These are phyloP conservation scores for Microbotryum intermedium DNA, from an alignment of 1,284 basidiomycete species.

Conservation along the genomic window DNA sequence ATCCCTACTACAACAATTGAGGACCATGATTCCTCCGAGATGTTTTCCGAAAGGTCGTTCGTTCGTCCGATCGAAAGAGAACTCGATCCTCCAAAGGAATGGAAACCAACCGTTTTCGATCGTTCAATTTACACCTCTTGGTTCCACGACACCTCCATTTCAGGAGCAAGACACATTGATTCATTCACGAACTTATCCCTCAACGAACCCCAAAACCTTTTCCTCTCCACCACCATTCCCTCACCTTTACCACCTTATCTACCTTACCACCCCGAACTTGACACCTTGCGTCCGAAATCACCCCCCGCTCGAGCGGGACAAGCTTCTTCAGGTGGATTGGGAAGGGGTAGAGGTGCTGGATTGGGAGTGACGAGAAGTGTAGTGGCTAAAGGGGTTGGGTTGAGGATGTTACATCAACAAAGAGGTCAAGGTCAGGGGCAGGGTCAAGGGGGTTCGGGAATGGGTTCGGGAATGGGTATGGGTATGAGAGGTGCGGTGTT, in stretches of 20 bases:
- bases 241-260: conserved; percentile 28
- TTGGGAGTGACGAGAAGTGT: conserved; percentile 27
- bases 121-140: conserved; percentile 23
- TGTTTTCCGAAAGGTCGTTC: not conserved
- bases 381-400: conserved; percentile 18
- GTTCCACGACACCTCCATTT: conserved; percentile 40
- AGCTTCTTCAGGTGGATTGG: conserved; percentile 35
- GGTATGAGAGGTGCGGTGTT: conserved; percentile 13
- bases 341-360: conserved; percentile 34
- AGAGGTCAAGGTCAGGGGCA: no score
- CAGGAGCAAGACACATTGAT: no score
- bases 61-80: not conserved
- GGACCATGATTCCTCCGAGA: conserved; percentile 35
- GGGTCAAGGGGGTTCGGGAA: no score
- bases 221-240: conserved; percentile 57
- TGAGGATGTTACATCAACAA: no score
- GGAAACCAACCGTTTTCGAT: conserved; percentile 41
- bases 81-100: conserved; percentile 20
- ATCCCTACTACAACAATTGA: conserved; percentile 30
- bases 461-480: conserved; percentile 7
- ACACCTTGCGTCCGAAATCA: conserved; percentile 76
- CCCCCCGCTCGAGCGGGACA: conserved; percentile 45
- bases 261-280: conserved; percentile 53
- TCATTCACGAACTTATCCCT: no score
- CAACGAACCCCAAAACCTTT: no score